Evolutionary conservation across 2,329 filamentous ascomycete genomes (phyloP), one percentile per base, ranked within the genome.

Genomic region (Endocalyx cinctus): DNA sequence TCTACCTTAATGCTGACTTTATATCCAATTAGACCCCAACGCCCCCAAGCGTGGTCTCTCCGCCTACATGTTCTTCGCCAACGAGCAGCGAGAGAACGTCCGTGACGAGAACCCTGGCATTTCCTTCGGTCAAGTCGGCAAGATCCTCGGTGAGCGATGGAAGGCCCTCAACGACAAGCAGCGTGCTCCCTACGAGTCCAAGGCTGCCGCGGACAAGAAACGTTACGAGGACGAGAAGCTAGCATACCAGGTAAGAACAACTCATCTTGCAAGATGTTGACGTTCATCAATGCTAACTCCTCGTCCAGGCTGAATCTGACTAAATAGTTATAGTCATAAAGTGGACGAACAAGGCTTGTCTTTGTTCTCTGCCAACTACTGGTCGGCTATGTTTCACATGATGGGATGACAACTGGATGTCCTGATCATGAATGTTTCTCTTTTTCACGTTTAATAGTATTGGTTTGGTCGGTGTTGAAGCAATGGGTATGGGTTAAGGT

Each of bases 61-160:
- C 34, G 92, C 92, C 46, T 98, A 98, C 81, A 98, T 98, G 92
- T 97, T 97, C 84, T 98, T 97, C 65, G 92, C 92, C 79, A 97
- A 97, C 61, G 92, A 97, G 70, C 87, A 96, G 72, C 89, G 92
- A 54, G 90, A 97, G 62, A 94, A 92, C 66, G 92, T 98, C 53
- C 87, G 92, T 55, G 88, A 95, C 63, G 90, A 97, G 69, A 97
- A 97, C 77, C 90, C 90, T 25, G 90, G 89, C 55, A 95, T 97
- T 70, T 84, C 84, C 52, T 98, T 98, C 69, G 92, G 87, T 83
- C 89, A 97, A 68, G 90, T 98, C 57, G 92, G 92, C 71, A 97
- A 97, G 79, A 77, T 92, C 57, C 87, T 98, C 41, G 92, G 92
- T 68, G 89, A 96, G 79, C 84, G 85, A 72, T 98, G 92, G 92